Evolutionary conservation across 768 basidiomycete genomes (phyloP), one percentile per base, ranked within the genome.

Genomic region (Kwoniella sp.): DNA sequence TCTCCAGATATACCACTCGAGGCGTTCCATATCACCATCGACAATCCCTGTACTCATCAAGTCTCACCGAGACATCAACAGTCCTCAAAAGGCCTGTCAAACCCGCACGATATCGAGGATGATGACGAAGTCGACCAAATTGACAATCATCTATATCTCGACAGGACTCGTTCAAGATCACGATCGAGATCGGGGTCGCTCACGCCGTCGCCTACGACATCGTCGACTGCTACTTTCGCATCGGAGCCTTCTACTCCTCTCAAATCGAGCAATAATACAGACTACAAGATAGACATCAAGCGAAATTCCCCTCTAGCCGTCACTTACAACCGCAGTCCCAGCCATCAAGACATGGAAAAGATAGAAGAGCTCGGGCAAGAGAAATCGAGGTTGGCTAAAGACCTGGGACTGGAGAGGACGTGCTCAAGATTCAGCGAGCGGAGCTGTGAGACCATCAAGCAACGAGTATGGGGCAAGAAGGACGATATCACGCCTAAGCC

Each of bases 1-100:
- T 70, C 67, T 4, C 69, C 68, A 13, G 65, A 71, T 30, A 67
- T 70, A 22, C 71, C 69, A 5, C 41, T 74, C 52, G 71, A 74
- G 48, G 62, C 68, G 1, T 69, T 73, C 54, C 30, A 51, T 1
- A 63, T 34, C 5, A 66, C 67, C n/a, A 67, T 75, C 13, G 63
- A 67, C 8, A 75, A 75, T 56, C 74, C 74, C 1, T 61, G 62
- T 17, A n/a, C n/a, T n/a, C 8, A 11, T 9, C 41, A 45, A 20
- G 41, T 45, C 41, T 45, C 41, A 9, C 41, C 41, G 20, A 45
- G 41, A 4, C 41, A 45, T 17, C 41, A 11, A 45, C 41, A 45
- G 41, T 17, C 41, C 20, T 7, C 41, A 45, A 45, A 45, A 4
- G 41, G 17, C 41, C 4, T 45, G 17, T 45, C 4, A 15, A 13